Evolutionary conservation across 495 filamentous ascomycete genomes (phyloP), one percentile per base, ranked within the genome.

Genomic region (Xylaria longipes): DNA sequence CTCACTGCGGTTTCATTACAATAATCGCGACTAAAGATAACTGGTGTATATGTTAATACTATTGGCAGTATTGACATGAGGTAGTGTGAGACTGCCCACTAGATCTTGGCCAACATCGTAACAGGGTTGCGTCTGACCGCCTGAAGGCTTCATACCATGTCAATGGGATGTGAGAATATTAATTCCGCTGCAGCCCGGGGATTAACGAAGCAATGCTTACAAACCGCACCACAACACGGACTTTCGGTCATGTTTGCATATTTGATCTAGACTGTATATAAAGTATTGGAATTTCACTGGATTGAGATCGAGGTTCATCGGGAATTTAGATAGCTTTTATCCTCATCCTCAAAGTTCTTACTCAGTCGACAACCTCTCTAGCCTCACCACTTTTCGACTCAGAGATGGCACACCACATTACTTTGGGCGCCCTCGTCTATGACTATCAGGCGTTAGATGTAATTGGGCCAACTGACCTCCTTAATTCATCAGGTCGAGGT

Each of bases 391-490:
- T 63, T 8, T 17, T 52, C 3, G 1, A 66, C 31, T 0, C 20
- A 25, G 15, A 63, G 65, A 81, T 80, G 78, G 71, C 78, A 17
- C 68, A 69, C 12, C 12, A 1, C 35, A 70, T 81, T 52, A 78
- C 77, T 11, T 41, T 81, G 54, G 79, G 79, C 29, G 35, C 67
- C 50, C 65, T 75, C 29, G 37, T 76, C 64, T 73, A 75, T 64
- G 65, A 74, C 37, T 81, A 78, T 65, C 80, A 82, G 74, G 72
- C 73, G 29, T 68, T 81, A 39, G 80, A 82, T 61, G 71, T 77
- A n/a, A 72, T 79, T 22, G 80, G 78, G 27, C 74, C 79, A 52
- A 70, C 70, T 57, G 80, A 82, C 61, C 73, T 82, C 15, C 76
- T 82, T 54, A 73, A 72, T 46, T 76, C 74, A 37, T 74, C 73